phyloP scores from a whole-genome alignment of 177 flowering plant species.

The Telopea speciosissima region DNA sequence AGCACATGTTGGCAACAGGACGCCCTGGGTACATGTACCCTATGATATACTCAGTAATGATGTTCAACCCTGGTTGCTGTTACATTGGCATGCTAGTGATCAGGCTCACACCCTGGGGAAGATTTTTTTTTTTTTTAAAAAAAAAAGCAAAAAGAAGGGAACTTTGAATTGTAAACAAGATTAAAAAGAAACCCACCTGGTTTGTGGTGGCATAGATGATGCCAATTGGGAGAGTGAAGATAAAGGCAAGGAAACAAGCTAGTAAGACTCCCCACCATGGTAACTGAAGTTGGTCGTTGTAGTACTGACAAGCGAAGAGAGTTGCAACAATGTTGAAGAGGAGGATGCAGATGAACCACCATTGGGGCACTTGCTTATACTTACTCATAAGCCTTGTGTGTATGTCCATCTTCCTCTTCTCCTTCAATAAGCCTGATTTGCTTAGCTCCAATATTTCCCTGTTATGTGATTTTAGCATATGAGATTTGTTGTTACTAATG shows the following conservation, averaged over 20 bases:
- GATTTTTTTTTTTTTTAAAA: no score
- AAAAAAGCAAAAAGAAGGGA: not conserved
- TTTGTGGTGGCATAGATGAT: slow-evolving; percentile 11
- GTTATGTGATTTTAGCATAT: not conserved
- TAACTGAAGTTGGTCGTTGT: slow-evolving; percentile 11
- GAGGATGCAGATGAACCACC: slow-evolving; percentile 8
- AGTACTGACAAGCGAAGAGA: not conserved
- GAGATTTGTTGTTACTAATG: no score
- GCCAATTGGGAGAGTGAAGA: slow-evolving; percentile 4
- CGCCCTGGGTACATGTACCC: slow-evolving; percentile 46
- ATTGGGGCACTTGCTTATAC: slow-evolving; percentile 32
- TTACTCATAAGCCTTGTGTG: slow-evolving; percentile 16
- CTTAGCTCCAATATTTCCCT: slow-evolving; percentile 16
- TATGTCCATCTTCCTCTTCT: slow-evolving; percentile 2
- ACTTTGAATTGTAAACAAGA: not conserved
- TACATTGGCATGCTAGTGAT: not conserved
- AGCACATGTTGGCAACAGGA: slow-evolving; percentile 53
- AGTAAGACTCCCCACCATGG: slow-evolving; percentile 10
- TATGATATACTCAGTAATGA: slow-evolving; percentile 50
- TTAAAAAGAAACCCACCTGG: not conserved
- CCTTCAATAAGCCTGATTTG: not conserved
- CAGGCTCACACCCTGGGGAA: not conserved
- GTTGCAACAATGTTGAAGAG: not conserved
- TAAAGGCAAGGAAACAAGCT: not conserved
- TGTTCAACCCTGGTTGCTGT: slow-evolving; percentile 49